These are phyloP conservation scores for Wickerhamiella alocasiicola DNA, from an alignment of 805 yeast species.

Conservation along the genomic window DNA sequence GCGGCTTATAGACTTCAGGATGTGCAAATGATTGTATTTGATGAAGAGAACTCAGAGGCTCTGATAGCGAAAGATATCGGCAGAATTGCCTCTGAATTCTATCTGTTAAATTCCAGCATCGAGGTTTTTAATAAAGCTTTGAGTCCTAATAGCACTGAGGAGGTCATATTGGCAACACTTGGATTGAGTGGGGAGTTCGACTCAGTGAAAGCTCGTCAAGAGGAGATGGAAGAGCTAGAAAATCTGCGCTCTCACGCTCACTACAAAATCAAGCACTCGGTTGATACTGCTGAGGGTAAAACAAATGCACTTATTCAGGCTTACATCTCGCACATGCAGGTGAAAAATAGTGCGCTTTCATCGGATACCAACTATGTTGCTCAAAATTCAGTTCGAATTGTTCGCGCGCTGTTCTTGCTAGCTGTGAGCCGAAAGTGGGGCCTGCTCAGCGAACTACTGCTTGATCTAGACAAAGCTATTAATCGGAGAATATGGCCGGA, in stretches of 20 bases:
- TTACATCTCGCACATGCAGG: slow-evolving; percentile 59
- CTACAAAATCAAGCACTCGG: slow-evolving; percentile 49
- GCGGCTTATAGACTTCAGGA: slow-evolving; percentile 79
- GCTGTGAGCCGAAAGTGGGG: slow-evolving; percentile 93
- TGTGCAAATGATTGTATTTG: slow-evolving; percentile 87
- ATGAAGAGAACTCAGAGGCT: slow-evolving; percentile 60
- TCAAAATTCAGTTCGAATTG: slow-evolving; percentile 85
- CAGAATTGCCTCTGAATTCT: slow-evolving; percentile 88
- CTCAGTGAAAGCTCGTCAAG: slow-evolving; percentile 75
- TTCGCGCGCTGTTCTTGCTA: slow-evolving; percentile 78
- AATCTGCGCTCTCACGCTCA: slow-evolving; percentile 37
- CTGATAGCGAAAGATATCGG: slow-evolving; percentile 83
- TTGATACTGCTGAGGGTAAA: slow-evolving; percentile 70
- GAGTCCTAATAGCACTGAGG: slow-evolving; percentile 78
- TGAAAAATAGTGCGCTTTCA: slow-evolving; percentile 66
- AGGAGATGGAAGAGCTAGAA: slow-evolving; percentile 66
- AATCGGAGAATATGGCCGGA: slow-evolving; percentile 80
- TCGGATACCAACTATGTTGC: slow-evolving; percentile 91
- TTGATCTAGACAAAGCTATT: slow-evolving; percentile 75
- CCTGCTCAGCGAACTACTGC: slow-evolving; percentile 52
- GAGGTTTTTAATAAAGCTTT: slow-evolving; percentile 81
- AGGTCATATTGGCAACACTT: slow-evolving; percentile 77
- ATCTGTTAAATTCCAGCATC: slow-evolving; percentile 68
- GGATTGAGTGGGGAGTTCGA: slow-evolving; percentile 93
- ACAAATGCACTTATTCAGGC: slow-evolving; percentile 82